Evolutionary conservation across 2,329 filamentous ascomycete genomes (phyloP), one percentile per base, ranked within the genome.

Genomic region (Sphaerulina vaccinii): DNA sequence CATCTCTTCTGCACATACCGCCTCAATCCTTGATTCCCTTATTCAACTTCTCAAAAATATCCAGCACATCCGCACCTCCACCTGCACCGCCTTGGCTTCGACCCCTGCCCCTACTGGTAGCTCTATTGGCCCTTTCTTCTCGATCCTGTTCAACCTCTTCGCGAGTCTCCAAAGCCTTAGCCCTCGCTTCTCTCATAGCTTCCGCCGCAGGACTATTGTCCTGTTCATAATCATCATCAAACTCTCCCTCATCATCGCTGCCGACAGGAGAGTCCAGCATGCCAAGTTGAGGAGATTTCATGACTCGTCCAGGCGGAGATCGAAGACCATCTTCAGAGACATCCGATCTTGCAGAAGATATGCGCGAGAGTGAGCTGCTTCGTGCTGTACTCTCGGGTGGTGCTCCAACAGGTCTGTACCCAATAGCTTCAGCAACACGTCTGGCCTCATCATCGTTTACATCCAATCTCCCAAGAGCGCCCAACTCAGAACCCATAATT

Each of bases 231-330:
- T 43, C 45, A 6, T 56, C 45, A 7, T 63, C 60, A 7, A 64
- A 60, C n/a, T 64, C 65, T 11, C 18, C 57, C 15, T 64, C 62
- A 19, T 64, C 61, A n/a, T 61, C 58, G 19, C 51, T 55, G 23
- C 51, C 51, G 19, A 45, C 39, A n/a, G 65, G 63, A 2, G 56
- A 60, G 45, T 67, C 65, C 3, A 67, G 58, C 5, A 60, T 61
- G 16, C 61, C 55, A 13, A 68, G 51, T 5, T 66, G 62, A 2
- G 68, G 68, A 4, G 64, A 68, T 52, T 68, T 68, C 24, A 70
- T 54, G 8, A 70, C 37, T 3, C 64, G 58, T 74, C 24, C 80
- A 77, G 11, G 62, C 78, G 79, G 60, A 75, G 74, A 35, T 75
- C 75, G 1, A 66, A 73, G 51, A 66, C 69, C 62, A 8, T 63